Percentiles rank a stretch among this genome's conserved stretches.
Evolutionary conservation across 257 asterid species (phyloP).

Genomic region (Henckelia pumila): DNA sequence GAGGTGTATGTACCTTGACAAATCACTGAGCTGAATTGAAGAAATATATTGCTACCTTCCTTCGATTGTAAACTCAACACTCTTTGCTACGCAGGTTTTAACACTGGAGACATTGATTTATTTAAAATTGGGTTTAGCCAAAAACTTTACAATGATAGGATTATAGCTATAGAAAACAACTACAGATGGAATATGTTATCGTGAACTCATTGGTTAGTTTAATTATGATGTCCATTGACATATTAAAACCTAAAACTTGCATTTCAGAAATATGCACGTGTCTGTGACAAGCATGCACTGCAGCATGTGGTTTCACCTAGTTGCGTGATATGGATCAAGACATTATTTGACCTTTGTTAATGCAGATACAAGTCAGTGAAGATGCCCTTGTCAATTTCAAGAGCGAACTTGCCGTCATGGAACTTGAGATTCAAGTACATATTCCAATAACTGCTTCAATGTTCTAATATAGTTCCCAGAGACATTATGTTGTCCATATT

Average conservation of each 20-base stretch:
- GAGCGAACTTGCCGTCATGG: slow-evolving; percentile 59
- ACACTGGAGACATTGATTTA: neutral
- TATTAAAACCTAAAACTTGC: neutral
- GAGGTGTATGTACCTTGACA: no score
- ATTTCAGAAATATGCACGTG: neutral
- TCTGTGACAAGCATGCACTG: neutral
- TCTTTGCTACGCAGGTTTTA: neutral
- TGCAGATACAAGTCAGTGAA: slow-evolving; percentile 74
- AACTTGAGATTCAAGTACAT: slow-evolving; percentile 67
- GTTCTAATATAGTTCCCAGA: neutral
- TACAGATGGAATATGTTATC: no score
- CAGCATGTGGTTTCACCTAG: slow-evolving; percentile 3
- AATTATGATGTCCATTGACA: neutral
- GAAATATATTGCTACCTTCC: neutral
- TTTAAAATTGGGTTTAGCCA: neutral
- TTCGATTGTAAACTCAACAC: neutral
- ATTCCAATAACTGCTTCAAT: slow-evolving; percentile 11
- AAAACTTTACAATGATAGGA: no score
- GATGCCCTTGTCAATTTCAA: slow-evolving; percentile 54
- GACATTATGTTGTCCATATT: slow-evolving; percentile 6
- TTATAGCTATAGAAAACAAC: neutral
- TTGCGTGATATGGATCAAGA: neutral
- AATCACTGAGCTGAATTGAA: no score
- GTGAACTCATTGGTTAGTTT: neutral
- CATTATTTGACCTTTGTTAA: slow-evolving; percentile 16